Evolutionary conservation across 352 stramenopile species (phyloP), one percentile per base, ranked within the genome.

Genomic region (Pythium scleroteichum): DNA sequence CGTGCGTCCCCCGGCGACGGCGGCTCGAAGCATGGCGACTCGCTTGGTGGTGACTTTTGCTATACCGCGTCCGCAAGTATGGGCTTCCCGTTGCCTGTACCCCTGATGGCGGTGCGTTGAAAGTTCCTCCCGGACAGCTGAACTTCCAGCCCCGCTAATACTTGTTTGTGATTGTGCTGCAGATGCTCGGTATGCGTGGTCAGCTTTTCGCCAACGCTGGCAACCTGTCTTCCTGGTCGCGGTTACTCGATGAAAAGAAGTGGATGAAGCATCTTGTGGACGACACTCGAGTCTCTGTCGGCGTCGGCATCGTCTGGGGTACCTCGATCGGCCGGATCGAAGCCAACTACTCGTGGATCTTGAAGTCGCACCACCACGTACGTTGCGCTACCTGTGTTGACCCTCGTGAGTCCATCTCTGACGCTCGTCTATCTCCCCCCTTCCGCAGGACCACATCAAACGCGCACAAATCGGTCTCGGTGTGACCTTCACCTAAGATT

Each of bases 311-410:
- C 62, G 88, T 96, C 55, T 93, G 88, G 75, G 85, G 82, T 55
- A 95, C 88, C 23, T 78, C 75, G 38, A 85, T 96, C 56, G 88
- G 88, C 22, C 87, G 88, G 47, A 85, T 96, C 53, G 88, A 96
- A 81, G 88, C 88, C 59, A 96, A 95, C 71, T 96, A 96, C 62
- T 96, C 87, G 72, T 96, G 87, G 83, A 88, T 96, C 51, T 71
- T 96, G 53, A 94, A 92, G 69, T 78, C 87, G 24, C 73, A 92
- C 53, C 59, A 73, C 17, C 75, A 92, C 58, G 85, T 95, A 87
- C 61, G 85, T 71, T 13, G 19, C n/a, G 13, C 42, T 29, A 26
- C 26, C 1, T 58, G 16, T 42, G 13, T 3, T 9, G 23, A n/a
- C n/a, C n/a, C n/a, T n/a, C n/a, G n/a, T n/a, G n/a, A n/a, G n/a